A percentile compares a stretch with the other conserved stretches of the same genome.
Conservation (phyloP, 2,329 filamentous ascomycete genomes). For the Amauroascus verrucosus region DNA sequence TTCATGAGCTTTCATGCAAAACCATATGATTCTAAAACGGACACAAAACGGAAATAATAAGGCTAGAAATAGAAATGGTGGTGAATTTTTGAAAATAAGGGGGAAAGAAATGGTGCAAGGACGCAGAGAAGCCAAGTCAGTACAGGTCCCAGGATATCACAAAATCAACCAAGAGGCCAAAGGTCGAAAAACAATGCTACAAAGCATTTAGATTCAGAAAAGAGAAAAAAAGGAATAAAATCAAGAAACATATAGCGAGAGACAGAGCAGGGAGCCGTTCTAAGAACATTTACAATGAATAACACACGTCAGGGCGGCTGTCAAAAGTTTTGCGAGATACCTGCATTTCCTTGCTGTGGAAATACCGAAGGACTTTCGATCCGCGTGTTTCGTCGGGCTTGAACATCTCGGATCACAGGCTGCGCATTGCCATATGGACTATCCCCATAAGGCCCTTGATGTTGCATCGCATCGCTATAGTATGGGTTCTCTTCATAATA, state of each 20-base stretch:
- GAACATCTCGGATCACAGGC: slow-evolving; percentile 86
- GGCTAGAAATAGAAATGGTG: not conserved
- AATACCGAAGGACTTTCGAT: slow-evolving; percentile 87
- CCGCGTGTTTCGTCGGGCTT: slow-evolving; percentile 80
- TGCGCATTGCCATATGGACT: slow-evolving; percentile 40
- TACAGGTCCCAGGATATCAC: slow-evolving; percentile 5
- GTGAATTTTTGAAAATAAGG: too few species aligned
- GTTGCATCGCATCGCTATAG: slow-evolving; percentile 38
- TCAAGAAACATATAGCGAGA: not conserved
- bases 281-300: not conserved
- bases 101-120: slow-evolving; percentile 14
- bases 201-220: not conserved
- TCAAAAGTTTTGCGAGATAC: slow-evolving; percentile 95
- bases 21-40: slow-evolving; percentile 2
- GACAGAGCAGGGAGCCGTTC: not conserved
- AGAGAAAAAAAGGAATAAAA: not conserved
- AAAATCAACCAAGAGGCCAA: not conserved
- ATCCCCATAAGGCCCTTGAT: slow-evolving; percentile 43
- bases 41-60: not conserved
- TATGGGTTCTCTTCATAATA: slow-evolving; percentile 49
- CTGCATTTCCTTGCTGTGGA: slow-evolving; percentile 61
- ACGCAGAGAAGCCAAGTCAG: not conserved
- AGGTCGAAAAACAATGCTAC: not conserved
- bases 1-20: slow-evolving; percentile 11
- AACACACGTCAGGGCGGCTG: not conserved